Conservation (phyloP, 2,329 filamentous ascomycete species). For the Fusarium caatingaense region DNA sequence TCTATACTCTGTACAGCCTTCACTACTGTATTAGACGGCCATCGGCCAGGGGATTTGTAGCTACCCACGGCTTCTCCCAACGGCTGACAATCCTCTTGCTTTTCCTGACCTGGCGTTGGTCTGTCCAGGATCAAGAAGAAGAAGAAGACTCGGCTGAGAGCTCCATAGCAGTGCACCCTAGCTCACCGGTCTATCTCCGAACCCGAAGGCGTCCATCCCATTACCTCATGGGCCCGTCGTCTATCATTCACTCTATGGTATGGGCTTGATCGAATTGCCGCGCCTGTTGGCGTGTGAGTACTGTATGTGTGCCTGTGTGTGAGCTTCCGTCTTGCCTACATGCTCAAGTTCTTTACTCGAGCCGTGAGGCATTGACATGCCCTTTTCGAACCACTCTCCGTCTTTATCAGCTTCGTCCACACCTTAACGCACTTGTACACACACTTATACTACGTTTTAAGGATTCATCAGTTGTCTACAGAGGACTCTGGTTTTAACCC, state of each 20-base stretch:
- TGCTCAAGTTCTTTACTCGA: constrained; percentile 22
- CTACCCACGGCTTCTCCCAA: constrained; percentile 35
- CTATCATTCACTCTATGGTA: neutral
- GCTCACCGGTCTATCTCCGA: constrained; percentile 40
- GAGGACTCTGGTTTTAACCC: constrained; percentile 31
- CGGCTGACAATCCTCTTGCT: constrained; percentile 41
- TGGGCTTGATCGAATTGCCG: constrained; percentile 24
- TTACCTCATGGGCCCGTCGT: constrained; percentile 17
- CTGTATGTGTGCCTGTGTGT: constrained; percentile 17
- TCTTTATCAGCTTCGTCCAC: constrained; percentile 42
- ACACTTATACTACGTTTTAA: constrained; percentile 29
- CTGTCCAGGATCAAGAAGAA: constrained; percentile 41
- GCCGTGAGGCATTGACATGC: constrained; percentile 41
- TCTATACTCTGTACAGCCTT: constrained; percentile 21
- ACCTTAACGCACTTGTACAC: constrained; percentile 30
- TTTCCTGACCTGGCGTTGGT: constrained; percentile 38
- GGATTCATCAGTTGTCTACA: constrained; percentile 39
- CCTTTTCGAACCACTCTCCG: constrained; percentile 39
- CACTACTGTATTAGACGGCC: constrained; percentile 42
- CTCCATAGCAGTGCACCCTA: constrained; percentile 41
- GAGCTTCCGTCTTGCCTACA: constrained; percentile 28
- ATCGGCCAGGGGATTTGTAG: constrained; percentile 22
- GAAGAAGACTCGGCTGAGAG: constrained; percentile 39
- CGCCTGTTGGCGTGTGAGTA: constrained; percentile 31
- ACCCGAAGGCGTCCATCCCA: constrained; percentile 27